phyloP scores from a whole-genome alignment of 2,329 filamentous ascomycete species.

The Cladophialophora yegresii region DNA sequence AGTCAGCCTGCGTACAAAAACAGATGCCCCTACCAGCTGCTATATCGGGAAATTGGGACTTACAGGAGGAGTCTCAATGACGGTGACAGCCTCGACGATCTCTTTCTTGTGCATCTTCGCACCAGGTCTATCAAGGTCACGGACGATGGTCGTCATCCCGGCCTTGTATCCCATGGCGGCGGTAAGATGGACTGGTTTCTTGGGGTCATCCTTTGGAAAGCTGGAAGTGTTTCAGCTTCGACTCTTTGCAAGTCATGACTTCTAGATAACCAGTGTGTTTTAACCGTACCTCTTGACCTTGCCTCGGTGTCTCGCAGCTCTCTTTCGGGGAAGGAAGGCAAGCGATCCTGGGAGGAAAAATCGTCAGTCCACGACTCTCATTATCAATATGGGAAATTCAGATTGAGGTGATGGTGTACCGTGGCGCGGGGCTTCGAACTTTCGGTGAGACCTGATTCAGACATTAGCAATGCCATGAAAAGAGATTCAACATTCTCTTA shows the following conservation, averaged over 20 bases:
- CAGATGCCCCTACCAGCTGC: constrained; percentile 25
- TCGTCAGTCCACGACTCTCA: constrained; percentile 34
- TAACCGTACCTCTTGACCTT: constrained; percentile 85
- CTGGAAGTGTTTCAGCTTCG: constrained; percentile 52
- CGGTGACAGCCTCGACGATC: constrained; percentile 82
- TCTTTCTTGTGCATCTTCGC: constrained; percentile 99
- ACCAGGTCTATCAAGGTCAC: constrained; percentile 97
- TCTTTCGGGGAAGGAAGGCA: constrained; percentile 85
- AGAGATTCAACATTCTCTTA: neutral
- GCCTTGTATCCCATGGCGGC: constrained; percentile 99
- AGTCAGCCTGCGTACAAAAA: constrained; percentile 34
- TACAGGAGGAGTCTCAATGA: constrained; percentile 95
- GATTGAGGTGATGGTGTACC: constrained; percentile 57
- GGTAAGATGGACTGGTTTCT: constrained; percentile 99
- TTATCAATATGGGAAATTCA: constrained; percentile 9
- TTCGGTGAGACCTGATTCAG: constrained; percentile 57
- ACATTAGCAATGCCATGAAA: constrained; percentile 6
- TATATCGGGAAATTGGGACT: constrained; percentile 52
- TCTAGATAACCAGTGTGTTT: constrained; percentile 43
- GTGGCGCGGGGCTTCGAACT: constrained; percentile 89
- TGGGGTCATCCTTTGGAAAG: constrained; percentile 99
- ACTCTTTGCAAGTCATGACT: constrained; percentile 36
- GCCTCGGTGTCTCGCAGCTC: constrained; percentile 88
- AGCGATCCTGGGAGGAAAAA: constrained; percentile 60
- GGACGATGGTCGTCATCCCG: constrained; percentile 99